These are phyloP conservation scores for Ogataea paraovalis DNA, from an alignment of 805 yeast genomes.

Conservation along the genomic window DNA sequence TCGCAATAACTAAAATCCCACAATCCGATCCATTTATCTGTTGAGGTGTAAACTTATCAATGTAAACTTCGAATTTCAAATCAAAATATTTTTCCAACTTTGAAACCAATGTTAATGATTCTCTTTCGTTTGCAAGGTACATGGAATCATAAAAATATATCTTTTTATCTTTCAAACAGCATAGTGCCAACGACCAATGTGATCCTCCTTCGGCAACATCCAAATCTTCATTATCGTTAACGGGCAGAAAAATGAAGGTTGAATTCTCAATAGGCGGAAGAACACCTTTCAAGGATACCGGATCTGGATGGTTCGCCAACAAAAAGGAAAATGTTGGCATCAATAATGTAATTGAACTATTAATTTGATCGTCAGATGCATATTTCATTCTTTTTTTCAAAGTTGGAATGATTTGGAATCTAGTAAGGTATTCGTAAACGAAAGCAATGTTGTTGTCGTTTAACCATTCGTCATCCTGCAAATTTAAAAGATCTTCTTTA, in stretches of 20 bases:
- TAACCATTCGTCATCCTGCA: slow-evolving; percentile 67
- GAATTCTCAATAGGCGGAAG: slow-evolving; percentile 42
- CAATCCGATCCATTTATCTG: slow-evolving; percentile 66
- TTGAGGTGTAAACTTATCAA: slow-evolving; percentile 42
- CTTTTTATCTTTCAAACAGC: slow-evolving; percentile 42
- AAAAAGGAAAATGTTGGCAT: slow-evolving; percentile 66
- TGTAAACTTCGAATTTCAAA: slow-evolving; percentile 15
- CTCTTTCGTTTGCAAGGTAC: slow-evolving; percentile 39
- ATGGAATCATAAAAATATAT: slow-evolving; percentile 60
- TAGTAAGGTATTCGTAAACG: slow-evolving; percentile 53
- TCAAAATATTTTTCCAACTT: slow-evolving; percentile 30
- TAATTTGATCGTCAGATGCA: slow-evolving; percentile 19
- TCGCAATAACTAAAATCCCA: slow-evolving; percentile 44
- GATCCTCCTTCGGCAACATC: slow-evolving; percentile 62
- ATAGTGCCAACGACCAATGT: slow-evolving; percentile 70
- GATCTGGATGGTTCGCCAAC: slow-evolving; percentile 47
- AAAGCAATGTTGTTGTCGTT: slow-evolving; percentile 67
- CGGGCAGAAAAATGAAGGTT: slow-evolving; percentile 58
- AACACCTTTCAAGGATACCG: slow-evolving; percentile 38
- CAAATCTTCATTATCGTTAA: slow-evolving; percentile 61
- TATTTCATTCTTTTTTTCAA: slow-evolving; percentile 25
- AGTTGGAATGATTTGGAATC: slow-evolving; percentile 26
- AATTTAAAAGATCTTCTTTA: slow-evolving; percentile 52
- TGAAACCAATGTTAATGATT: slow-evolving; percentile 29
- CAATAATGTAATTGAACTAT: slow-evolving; percentile 36